Evolutionary conservation across 202 grass and related monocot genomes (phyloP).

Genomic region (Carex arenaria): DNA sequence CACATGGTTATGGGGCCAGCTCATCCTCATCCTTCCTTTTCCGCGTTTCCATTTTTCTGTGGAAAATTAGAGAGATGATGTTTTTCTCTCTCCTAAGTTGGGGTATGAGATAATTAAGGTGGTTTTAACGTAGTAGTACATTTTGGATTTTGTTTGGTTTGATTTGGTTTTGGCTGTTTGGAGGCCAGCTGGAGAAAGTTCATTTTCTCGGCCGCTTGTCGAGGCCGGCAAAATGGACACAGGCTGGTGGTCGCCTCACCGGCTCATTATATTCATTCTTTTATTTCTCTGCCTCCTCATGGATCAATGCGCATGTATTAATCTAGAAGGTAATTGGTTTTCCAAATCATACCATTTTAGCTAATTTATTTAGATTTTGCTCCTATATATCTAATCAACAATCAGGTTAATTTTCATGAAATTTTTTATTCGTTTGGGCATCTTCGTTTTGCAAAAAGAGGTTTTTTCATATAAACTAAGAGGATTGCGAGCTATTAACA

Average conservation of each 20-base stretch:
- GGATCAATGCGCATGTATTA: conserved; percentile 19
- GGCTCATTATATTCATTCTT: conserved; percentile 4
- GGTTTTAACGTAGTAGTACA: neutral
- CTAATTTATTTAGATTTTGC: neutral
- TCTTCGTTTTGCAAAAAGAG: neutral
- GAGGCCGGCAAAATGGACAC: conserved; percentile 18
- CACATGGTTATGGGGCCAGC: conserved; percentile 14
- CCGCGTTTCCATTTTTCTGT: conserved; percentile 22
- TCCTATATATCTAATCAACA: neutral
- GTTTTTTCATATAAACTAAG: neutral
- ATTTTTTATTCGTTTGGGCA: neutral
- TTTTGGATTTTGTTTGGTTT: conserved; percentile 9
- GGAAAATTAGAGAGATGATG: conserved; percentile 3
- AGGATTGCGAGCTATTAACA: neutral
- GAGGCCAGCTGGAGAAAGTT: conserved; percentile 7
- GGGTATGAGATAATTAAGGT: neutral
- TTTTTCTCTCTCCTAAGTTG: conserved; percentile 23
- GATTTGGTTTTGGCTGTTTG: neutral
- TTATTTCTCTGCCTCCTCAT: conserved; percentile 14
- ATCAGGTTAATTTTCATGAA: neutral
- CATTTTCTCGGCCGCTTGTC: conserved; percentile 15
- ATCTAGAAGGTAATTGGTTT: conserved; percentile 17
- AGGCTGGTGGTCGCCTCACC: conserved; percentile 10
- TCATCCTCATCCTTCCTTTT: conserved; percentile 22
- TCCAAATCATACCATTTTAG: neutral